Evolutionary conservation across 2,329 filamentous ascomycete species (phyloP), one percentile per base, ranked within the genome.

Genomic region (Pseudocercospora cruenta): DNA sequence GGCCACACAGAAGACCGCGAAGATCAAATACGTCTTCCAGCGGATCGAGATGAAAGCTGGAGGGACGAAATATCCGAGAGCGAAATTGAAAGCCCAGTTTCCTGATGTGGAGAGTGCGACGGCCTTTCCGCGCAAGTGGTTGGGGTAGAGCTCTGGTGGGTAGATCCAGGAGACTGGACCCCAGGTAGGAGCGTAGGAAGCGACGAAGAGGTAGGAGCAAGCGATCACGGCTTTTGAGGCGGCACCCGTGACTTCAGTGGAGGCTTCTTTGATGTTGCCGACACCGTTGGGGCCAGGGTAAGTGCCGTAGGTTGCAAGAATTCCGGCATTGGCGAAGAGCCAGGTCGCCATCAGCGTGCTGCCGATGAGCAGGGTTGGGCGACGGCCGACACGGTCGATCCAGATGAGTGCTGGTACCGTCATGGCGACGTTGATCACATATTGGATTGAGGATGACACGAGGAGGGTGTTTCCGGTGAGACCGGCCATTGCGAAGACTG

Each of bases 381-480:
- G 91, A 68, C 91, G 90, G 53, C 92, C 92, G 88, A 89, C 92
- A 60, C 84, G 83, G 71, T 95, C 91, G 72, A 94, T 85, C 55
- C 55, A 58, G 31, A 58, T 58, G 16, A 94, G 84, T 0, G 91
- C 91, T 0, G 91, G 90, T 1, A 94, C 77, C 0, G 92, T 94
- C 88, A 92, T 91, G 60, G 6, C 45, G 7, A 94, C 91, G 77
- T 94, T 94, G 81, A 94, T 86, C 71, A 93, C 84, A 76, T 91
- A 92, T 75, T 91, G 88, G 69, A 92, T 91, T 3, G 87, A 87
- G 22, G 88, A 90, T 7, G 90, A 85, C 39, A 91, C 78, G 6
- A 92, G 83, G 49, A 87, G 85, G 60, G 84, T 84, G 70, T 86
- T 82, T 2, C 73, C 73, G 0, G 63, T 65, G 33, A 90, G 82